Evolutionary conservation across 345 rosid genomes (phyloP).

Genomic region (Arabis alpina): DNA sequence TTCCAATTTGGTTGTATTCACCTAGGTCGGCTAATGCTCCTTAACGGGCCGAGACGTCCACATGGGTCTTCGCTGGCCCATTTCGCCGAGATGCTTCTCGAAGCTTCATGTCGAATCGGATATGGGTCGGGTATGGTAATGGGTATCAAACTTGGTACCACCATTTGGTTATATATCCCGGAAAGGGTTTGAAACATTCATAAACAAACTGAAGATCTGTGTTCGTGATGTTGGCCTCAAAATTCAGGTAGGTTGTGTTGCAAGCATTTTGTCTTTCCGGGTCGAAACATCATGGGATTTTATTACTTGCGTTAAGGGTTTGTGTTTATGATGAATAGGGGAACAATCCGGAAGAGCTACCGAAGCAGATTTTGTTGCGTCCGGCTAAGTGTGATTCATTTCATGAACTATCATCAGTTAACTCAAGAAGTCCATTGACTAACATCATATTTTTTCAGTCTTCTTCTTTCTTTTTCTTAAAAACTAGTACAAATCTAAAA

Average conservation of each 20-base stretch:
- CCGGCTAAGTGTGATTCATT: conserved; percentile 74
- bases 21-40: too few relatives aligned
- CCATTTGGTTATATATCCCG: conserved; percentile 82
- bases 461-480: conserved; percentile 3
- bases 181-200: conserved; percentile 88
- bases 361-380: conserved; percentile 88
- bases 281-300: neutral
- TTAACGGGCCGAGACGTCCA: too few relatives aligned
- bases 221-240: conserved; percentile 91
- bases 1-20: too few relatives aligned
- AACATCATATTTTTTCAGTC: conserved; percentile 28
- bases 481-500: neutral
- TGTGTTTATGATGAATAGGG: conserved; percentile 57
- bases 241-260: conserved; percentile 63
- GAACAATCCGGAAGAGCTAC: conserved; percentile 85
- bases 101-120: too few relatives aligned
- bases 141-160: too few relatives aligned
- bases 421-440: conserved; percentile 54
- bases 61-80: too few relatives aligned
- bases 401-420: conserved; percentile 69
- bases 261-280: neutral
- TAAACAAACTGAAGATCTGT: conserved; percentile 73
- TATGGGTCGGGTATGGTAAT: too few relatives aligned
- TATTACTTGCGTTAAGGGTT: conserved; percentile 16
- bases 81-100: too few relatives aligned